Evolutionary conservation across 208 protist species (phyloP).

Genomic region (Angomonas deanei): DNA sequence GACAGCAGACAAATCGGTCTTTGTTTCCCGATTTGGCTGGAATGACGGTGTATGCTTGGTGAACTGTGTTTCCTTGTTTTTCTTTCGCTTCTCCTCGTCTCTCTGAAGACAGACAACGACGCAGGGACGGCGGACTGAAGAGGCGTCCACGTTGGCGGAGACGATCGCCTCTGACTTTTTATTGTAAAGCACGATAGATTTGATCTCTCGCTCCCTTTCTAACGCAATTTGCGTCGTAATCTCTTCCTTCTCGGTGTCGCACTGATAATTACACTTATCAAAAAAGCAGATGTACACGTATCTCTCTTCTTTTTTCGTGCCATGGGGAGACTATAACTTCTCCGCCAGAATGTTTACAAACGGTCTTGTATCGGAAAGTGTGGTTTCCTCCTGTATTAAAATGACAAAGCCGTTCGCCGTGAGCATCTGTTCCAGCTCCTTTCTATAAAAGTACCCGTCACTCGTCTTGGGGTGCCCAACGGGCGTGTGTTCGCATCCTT

Average conservation of each 20-base stretch:
- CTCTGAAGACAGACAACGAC: constrained; percentile 13
- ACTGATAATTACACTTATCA: no score
- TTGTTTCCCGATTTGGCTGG: constrained; percentile 1
- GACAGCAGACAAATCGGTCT: no score
- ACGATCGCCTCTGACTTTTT: neutral
- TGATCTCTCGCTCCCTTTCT: no score
- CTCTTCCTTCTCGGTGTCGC: neutral
- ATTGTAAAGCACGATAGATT: neutral
- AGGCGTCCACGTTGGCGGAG: neutral
- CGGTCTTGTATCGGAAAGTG: neutral
- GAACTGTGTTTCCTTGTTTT: constrained; percentile 10
- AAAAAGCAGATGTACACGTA: no score
- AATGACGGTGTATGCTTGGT: constrained; percentile 18
- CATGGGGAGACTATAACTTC: no score
- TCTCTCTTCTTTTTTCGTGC: no score
- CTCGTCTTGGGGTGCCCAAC: neutral
- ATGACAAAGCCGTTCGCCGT: neutral
- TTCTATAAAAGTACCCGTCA: neutral
- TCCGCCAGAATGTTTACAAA: neutral
- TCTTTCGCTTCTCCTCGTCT: constrained; percentile 10
- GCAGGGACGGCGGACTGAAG: neutral
- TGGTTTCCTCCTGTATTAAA: neutral
- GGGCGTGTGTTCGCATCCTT: neutral
- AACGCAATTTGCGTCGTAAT: no score
- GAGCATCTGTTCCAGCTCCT: neutral